Conservation (phyloP, 495 filamentous ascomycete species). For the Hypoxylon fragiforme region DNA sequence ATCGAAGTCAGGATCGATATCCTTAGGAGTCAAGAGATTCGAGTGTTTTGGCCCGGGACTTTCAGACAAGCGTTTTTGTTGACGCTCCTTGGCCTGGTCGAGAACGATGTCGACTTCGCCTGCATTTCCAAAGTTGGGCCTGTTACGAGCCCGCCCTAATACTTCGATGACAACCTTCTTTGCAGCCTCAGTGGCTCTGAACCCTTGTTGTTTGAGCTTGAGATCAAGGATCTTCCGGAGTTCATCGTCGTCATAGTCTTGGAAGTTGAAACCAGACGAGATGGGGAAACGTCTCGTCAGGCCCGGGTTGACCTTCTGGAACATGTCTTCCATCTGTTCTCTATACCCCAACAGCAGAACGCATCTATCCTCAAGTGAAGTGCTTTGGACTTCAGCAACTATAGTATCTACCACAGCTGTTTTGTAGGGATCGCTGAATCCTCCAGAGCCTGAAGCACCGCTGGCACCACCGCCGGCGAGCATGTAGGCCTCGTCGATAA, state of each 20-base stretch:
- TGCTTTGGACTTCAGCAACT: slow-evolving; percentile 80
- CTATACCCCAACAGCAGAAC: slow-evolving; percentile 78
- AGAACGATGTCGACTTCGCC: slow-evolving; percentile 70
- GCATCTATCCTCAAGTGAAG: slow-evolving; percentile 76
- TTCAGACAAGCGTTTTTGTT: slow-evolving; percentile 55
- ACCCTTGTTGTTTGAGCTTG: slow-evolving; percentile 55
- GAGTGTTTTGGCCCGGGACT: slow-evolving; percentile 11
- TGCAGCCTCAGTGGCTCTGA: slow-evolving; percentile 47
- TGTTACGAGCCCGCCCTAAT: slow-evolving; percentile 55
- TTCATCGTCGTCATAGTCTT: slow-evolving; percentile 67
- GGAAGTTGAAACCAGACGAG: slow-evolving; percentile 65
- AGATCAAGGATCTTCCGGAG: slow-evolving; percentile 61
- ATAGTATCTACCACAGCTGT: slow-evolving; percentile 75
- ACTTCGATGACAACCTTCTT: slow-evolving; percentile 53
- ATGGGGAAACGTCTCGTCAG: slow-evolving; percentile 70
- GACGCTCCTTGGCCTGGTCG: slow-evolving; percentile 58
- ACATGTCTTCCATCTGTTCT: slow-evolving; percentile 76
- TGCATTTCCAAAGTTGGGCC: slow-evolving; percentile 64
- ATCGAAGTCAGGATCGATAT: slow-evolving; percentile 71
- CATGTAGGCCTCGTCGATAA: slow-evolving; percentile 82
- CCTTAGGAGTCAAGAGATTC: slow-evolving; percentile 57
- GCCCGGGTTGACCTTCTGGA: slow-evolving; percentile 79
- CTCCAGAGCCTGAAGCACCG: slow-evolving; percentile 58
- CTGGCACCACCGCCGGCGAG: slow-evolving; percentile 48
- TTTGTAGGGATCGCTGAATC: slow-evolving; percentile 58